Percentiles rank a stretch among this genome's conserved stretches.
Evolutionary conservation across 495 filamentous ascomycete genomes (phyloP).

Genomic region (Trichoderma virens): DNA sequence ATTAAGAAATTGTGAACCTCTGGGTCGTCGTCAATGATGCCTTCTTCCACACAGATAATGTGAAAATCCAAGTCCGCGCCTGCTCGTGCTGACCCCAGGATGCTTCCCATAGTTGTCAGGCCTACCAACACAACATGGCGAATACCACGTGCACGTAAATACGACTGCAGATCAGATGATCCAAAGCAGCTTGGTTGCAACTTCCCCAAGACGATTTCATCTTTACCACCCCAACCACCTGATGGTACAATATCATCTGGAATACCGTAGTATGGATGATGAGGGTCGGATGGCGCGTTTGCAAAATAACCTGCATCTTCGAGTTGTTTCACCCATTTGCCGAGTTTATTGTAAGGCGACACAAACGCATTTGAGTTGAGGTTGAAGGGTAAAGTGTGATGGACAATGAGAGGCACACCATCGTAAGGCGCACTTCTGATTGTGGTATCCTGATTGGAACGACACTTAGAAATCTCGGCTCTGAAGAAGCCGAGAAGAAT

Average conservation of each 20-base stretch:
- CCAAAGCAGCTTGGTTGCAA: not conserved
- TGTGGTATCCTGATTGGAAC: not conserved
- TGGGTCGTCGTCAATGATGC: not conserved
- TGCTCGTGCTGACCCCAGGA: not conserved
- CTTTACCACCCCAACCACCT: not conserved
- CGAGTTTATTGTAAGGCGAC: conserved; percentile 6
- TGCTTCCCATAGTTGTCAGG: conserved; percentile 8
- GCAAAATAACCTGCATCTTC: not conserved
- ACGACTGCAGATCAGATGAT: not conserved
- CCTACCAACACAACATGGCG: not conserved
- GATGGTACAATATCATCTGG: not conserved
- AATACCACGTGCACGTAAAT: conserved; percentile 1
- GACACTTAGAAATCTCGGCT: not conserved
- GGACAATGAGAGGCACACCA: conserved; percentile 1
- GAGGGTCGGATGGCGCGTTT: not conserved
- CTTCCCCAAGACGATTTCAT: not conserved
- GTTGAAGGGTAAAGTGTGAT: conserved; percentile 9
- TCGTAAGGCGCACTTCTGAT: not conserved
- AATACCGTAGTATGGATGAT: not conserved
- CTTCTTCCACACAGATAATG: not conserved
- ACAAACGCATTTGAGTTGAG: conserved; percentile 8
- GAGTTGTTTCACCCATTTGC: conserved; percentile 4
- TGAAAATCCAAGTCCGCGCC: conserved; percentile 8
- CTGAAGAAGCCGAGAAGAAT: not conserved
- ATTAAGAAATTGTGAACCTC: not conserved